Base-by-base conservation (phyloP, 2,329 filamentous ascomycete genomes). In the Beauveria australis region DNA sequence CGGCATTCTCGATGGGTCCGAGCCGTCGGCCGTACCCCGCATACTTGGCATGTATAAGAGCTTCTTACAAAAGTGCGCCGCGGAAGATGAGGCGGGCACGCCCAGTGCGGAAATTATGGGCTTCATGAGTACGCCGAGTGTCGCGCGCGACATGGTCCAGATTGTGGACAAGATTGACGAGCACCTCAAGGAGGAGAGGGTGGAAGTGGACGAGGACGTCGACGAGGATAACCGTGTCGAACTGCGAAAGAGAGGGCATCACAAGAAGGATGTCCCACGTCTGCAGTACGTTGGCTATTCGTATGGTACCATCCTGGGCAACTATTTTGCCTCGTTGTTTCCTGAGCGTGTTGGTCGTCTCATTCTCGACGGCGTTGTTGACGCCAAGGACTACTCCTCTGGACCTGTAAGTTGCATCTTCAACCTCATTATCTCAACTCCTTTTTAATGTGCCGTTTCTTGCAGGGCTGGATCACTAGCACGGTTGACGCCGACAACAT, bases 241-340 rank as follows among this genome's bases (percentile, higher is more conserved):
- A 24, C 61, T 62, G 51, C 37, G 48, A 8, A 19, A 61, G 49
- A 24, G 49, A 10, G 33, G 18, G 6, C 41, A 53, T 26, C 47
- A 57, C 53, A 53, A 10, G 9, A 16, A 28, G 4, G 60, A 62
- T 16, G 49, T 56, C 47, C 49, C 64, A 7, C 63, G 64, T 10
- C 62, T 78, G 33, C 72, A 74, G 62, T 79, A 78, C 62, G 76
- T 75, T 72, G 76, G 77, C 0, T 71, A 78, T 49, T 76, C 73
- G 16, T 80, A 79, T 71, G 19, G 64, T 10, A 64, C 61, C 18
- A 18, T 62, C 0, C 30, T 66, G 9, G 65, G 65, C 0, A 66
- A 65, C 49, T 61, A 62, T 0, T 65, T 66, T 47, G 64, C 64
- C 1, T 66, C 64, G 0, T 61, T 66, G 53, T 66, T 59, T 16